phyloP scores from a whole-genome alignment of 352 stramenopile species.

The Pythium oligandrum region DNA sequence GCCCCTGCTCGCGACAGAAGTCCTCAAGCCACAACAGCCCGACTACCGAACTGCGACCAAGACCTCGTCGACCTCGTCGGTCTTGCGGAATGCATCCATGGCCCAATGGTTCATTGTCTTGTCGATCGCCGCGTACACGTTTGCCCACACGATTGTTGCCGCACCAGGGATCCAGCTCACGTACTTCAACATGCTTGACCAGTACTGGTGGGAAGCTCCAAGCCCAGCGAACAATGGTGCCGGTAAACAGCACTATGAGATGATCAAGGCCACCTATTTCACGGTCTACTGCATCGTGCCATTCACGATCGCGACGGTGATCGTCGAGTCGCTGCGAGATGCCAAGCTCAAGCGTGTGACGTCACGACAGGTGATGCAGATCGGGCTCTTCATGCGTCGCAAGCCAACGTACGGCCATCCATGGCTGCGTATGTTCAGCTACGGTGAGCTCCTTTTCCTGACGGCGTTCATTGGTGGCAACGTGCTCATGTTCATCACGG shows the following conservation, averaged over 20 bases:
- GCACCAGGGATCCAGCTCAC: slow-evolving; percentile 12
- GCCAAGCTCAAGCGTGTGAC: slow-evolving; percentile 36
- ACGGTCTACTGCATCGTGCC: slow-evolving; percentile 40
- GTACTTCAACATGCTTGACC: slow-evolving; percentile 9
- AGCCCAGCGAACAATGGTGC: slow-evolving; percentile 12
- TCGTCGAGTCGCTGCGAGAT: slow-evolving; percentile 13
- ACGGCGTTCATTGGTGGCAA: slow-evolving; percentile 41
- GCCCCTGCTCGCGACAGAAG: too few relatives aligned
- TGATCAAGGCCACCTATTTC: slow-evolving; percentile 51
- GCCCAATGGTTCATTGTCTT: slow-evolving; percentile 26
- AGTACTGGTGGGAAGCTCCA: slow-evolving; percentile 9
- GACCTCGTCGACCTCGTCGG: too few relatives aligned
- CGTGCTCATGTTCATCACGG: slow-evolving; percentile 41
- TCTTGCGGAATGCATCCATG: neutral
- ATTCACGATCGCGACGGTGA: slow-evolving; percentile 21
- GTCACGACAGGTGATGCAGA: slow-evolving; percentile 23
- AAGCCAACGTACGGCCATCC: slow-evolving; percentile 21
- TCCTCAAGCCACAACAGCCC: too few relatives aligned
- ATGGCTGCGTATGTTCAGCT: slow-evolving; percentile 26
- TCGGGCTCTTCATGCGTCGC: slow-evolving; percentile 40
- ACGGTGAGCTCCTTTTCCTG: slow-evolving; percentile 65
- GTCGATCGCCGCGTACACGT: slow-evolving; percentile 35
- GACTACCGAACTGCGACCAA: too few relatives aligned
- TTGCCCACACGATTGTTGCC: slow-evolving; percentile 23
- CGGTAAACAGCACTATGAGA: slow-evolving; percentile 41